Evolutionary conservation across 129 eudicot genomes (phyloP).

Genomic region (Cynara cardunculus): DNA sequence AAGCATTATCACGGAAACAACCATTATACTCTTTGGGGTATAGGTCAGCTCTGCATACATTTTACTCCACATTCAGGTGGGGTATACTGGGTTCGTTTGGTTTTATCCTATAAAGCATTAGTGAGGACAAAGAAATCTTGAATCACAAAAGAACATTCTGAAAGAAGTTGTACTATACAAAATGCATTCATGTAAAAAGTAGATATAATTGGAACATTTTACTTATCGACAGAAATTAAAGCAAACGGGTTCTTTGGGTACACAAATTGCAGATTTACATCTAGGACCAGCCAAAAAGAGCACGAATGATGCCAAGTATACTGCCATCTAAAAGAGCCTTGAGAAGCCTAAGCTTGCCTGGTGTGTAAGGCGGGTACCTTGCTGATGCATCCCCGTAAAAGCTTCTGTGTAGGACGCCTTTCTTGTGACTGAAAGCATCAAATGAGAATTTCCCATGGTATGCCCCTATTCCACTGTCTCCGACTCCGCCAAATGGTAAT

Average conservation of each 20-base stretch:
- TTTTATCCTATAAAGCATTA: neutral
- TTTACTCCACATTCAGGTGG: neutral
- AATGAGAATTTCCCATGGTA: conserved; percentile 90
- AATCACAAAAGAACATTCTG: neutral
- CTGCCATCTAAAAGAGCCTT: conserved; percentile 71
- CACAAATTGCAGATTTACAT: neutral
- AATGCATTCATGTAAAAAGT: conserved; percentile 21
- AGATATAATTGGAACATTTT: neutral
- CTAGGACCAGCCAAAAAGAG: conserved; percentile 59
- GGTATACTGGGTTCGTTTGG: neutral
- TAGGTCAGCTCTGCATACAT: too few species aligned
- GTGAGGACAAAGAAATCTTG: neutral
- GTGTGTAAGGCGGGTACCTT: conserved; percentile 89
- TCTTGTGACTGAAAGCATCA: conserved; percentile 89
- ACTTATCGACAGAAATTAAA: neutral
- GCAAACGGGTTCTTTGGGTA: neutral
- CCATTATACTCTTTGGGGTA: neutral
- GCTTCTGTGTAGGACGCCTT: conserved; percentile 60
- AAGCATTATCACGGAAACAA: neutral
- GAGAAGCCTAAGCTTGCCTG: conserved; percentile 57
- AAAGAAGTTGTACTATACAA: neutral
- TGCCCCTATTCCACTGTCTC: conserved; percentile 84
- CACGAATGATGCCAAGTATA: conserved; percentile 55
- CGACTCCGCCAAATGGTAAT: conserved; percentile 93
- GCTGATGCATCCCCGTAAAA: conserved; percentile 66